Evolutionary conservation across 148 eudicot genomes (phyloP).

Genomic region (Nepenthes mirabilis): DNA sequence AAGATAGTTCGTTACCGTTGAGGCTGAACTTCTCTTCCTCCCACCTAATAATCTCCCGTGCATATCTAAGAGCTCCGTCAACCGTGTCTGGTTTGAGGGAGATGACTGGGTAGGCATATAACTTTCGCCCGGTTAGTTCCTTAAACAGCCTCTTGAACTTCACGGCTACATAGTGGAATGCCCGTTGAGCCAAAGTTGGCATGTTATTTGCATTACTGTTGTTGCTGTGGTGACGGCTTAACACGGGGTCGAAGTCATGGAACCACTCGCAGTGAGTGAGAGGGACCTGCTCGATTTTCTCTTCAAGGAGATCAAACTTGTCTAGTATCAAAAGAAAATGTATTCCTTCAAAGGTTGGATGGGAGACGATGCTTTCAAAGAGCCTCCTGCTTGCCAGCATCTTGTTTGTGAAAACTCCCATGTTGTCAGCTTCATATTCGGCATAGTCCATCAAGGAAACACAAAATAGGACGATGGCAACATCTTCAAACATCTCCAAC

Average conservation of each 20-base stretch:
- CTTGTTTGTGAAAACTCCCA: conserved; percentile 48
- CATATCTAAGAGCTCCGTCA: conserved; percentile 46
- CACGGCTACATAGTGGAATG: conserved; percentile 52
- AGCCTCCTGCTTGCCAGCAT: conserved; percentile 66
- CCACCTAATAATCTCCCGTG: conserved; percentile 67
- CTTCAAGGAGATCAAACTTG: conserved; percentile 75
- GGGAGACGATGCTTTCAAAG: conserved; percentile 70
- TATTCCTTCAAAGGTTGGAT: conserved; percentile 73
- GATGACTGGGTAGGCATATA: conserved; percentile 48
- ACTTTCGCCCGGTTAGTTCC: conserved; percentile 40
- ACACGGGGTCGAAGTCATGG: conserved; percentile 71
- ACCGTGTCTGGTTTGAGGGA: conserved; percentile 57
- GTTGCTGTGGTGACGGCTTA: conserved; percentile 31
- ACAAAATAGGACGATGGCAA: conserved; percentile 38
- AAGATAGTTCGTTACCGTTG: conserved; percentile 27
- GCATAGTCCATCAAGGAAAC: conserved; percentile 50
- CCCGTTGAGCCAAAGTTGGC: conserved; percentile 50
- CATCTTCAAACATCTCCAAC: conserved; percentile 77
- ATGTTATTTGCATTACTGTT: conserved; percentile 11
- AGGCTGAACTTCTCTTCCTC: conserved; percentile 30
- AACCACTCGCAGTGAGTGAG: conserved; percentile 82
- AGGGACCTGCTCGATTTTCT: conserved; percentile 68
- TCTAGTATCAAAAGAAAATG: conserved; percentile 72
- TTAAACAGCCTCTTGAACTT: conserved; percentile 49
- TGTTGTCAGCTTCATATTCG: conserved; percentile 20